Percentiles rank a stretch among this genome's conserved stretches.
Evolutionary conservation across 192 early-diverging fungal genomes (phyloP).

Genomic region (Backusella mclennaniae): DNA sequence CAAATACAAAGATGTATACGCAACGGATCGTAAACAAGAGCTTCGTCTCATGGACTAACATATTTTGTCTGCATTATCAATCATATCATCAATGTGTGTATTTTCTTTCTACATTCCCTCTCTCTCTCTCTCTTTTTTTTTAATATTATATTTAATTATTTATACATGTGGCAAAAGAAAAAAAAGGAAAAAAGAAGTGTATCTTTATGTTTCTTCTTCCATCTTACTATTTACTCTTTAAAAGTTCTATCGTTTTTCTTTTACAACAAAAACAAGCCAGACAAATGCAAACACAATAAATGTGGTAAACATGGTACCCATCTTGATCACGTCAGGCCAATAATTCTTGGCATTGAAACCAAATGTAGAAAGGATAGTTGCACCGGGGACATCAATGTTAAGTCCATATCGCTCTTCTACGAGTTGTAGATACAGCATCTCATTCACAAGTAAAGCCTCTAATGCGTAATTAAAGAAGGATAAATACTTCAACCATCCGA

Average conservation of each 20-base stretch:
- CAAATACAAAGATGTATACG: slow-evolving; percentile 71
- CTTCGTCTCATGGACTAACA: slow-evolving; percentile 64
- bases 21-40: slow-evolving; percentile 60
- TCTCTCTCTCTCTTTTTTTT: background rate
- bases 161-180: background rate
- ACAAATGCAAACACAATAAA: slow-evolving; percentile 72
- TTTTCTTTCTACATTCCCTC: background rate
- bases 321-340: slow-evolving; percentile 73
- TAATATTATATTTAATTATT: background rate
- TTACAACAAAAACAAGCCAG: slow-evolving; percentile 80
- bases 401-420: slow-evolving; percentile 80
- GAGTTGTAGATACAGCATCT: slow-evolving; percentile 76
- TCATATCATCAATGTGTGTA: background rate
- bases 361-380: slow-evolving; percentile 82
- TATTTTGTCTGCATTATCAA: background rate
- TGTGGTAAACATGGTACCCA: slow-evolving; percentile 54
- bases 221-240: background rate
- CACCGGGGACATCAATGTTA: slow-evolving; percentile 82
- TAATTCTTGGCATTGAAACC: slow-evolving; percentile 81
- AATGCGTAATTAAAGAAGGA: slow-evolving; percentile 91
- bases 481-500: slow-evolving; percentile 65
- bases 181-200: background rate
- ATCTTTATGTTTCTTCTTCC: background rate
- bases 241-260: slow-evolving; percentile 66
- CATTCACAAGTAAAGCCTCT: slow-evolving; percentile 89